Evolutionary conservation across 768 basidiomycete species (phyloP), one percentile per base, ranked within the genome.

Genomic region (Nidularia pulvinata): DNA sequence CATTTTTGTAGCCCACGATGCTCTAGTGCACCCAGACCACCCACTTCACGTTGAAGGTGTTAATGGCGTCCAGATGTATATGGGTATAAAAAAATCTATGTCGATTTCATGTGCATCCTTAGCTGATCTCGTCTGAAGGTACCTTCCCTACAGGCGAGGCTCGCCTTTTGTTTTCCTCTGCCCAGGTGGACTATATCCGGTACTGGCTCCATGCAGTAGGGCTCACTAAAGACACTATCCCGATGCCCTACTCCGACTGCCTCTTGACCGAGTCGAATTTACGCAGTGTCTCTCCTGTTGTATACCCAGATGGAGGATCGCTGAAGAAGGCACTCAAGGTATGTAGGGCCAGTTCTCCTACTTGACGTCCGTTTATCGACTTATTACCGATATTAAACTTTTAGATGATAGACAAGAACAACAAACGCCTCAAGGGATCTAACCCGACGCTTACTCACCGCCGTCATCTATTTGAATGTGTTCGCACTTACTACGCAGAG

Each of bases 131-230:
- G 19, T 19, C 19, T 35, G 1, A 48, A 88, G 88, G 85, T 7
- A 91, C 85, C 0, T 78, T 91, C 51, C 72, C 75, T 30, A 86
- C 79, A 48, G 90, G 89, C 56, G 88, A 93, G 68, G 78, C 84
- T 5, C 83, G 92, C n/a, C 77, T 94, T 30, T 71, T 93, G 48
- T 91, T 91, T 64, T 89, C 93, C 25, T 90, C 88, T 13, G 84
- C 84, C 5, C 92, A 95, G 69, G 80, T 93, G 57, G 91, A 95
- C 65, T 95, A 93, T 67, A 67, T 89, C 16, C 78, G 90, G 49
- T 93, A 93, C 67, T 95, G 88, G 87, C 77, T 94, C 49, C 82
- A 90, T 62, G 83, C 85, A 1, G 85, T 87, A 79, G 71, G 78
- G 53, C 73, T 92, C 58, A 91, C 89, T 0, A 73, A 80, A 52